Percentiles rank a stretch among this genome's conserved stretches.
These are phyloP conservation scores for Lactuca saligna DNA, from an alignment of 129 eudicot species.

Conservation along the genomic window DNA sequence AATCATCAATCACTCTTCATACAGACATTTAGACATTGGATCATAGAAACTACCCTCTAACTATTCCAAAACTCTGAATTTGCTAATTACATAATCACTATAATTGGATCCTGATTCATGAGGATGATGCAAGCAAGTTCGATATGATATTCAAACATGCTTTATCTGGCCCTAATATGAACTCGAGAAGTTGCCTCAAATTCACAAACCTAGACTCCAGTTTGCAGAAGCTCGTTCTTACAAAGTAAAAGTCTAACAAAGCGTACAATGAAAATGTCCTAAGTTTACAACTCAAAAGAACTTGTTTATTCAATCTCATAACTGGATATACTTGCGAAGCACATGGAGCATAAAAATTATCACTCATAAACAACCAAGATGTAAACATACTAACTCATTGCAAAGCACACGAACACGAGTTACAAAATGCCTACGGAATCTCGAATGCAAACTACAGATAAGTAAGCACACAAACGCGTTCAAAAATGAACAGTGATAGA, in stretches of 20 bases:
- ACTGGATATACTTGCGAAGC: not conserved
- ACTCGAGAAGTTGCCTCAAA: not conserved
- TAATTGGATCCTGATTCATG: not conserved
- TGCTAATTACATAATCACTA: not conserved
- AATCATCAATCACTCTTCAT: not conserved
- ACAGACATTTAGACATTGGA: not conserved
- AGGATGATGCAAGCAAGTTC: conserved; percentile 14
- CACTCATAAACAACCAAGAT: not conserved
- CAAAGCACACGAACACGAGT: not conserved
- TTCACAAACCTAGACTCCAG: not conserved
- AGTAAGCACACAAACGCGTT: not conserved
- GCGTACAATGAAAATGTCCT: conserved; percentile 5
- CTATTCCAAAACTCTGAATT: conserved; percentile 6
- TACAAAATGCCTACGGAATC: conserved; percentile 13
- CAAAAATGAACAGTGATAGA: not conserved
- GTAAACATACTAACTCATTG: not conserved
- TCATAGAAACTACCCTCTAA: conserved; percentile 10
- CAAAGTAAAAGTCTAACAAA: not conserved
- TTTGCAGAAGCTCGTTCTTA: not conserved
- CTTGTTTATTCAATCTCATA: not conserved
- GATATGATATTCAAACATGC: not conserved
- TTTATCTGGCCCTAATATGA: not conserved
- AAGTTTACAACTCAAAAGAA: conserved; percentile 10
- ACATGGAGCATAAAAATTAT: not conserved
- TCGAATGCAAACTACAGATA: not conserved